Conservation (phyloP, 1,284 basidiomycete species). For the Inonotus hispidus region DNA sequence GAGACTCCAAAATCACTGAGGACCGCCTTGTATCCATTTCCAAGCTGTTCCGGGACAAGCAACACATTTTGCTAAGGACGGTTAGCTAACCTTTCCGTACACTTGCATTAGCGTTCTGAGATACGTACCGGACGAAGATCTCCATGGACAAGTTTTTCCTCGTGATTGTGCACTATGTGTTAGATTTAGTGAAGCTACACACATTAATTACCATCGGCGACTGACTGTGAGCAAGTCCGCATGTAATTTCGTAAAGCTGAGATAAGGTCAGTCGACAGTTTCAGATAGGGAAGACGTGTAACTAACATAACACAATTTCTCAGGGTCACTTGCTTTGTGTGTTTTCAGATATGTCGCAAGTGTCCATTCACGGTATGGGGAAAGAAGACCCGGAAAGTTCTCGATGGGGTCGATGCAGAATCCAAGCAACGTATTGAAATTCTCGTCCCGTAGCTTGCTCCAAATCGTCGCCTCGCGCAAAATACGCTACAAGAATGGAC, state of each 20-base stretch:
- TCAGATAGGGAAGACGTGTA: not conserved
- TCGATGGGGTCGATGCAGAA: not conserved
- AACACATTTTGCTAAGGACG: not conserved
- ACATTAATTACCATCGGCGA: not conserved
- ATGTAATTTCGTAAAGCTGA: not conserved
- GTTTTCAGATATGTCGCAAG: not conserved
- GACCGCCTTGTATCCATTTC: not conserved
- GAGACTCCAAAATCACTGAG: conserved; percentile 11
- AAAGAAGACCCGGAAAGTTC: not conserved
- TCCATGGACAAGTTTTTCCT: not conserved
- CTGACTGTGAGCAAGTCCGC: not conserved
- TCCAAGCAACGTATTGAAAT: not conserved
- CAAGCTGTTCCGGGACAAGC: not conserved
- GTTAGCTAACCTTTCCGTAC: not conserved
- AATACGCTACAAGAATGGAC: not conserved
- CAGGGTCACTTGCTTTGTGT: not conserved
- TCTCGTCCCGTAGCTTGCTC: not conserved
- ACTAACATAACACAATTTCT: not conserved
- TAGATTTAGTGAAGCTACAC: not conserved
- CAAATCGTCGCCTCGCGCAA: not conserved
- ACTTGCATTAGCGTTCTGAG: no score
- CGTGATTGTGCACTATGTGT: not conserved
- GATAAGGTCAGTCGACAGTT: not conserved
- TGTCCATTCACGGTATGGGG: not conserved
- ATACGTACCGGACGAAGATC: not conserved